Percentiles rank a stretch among this genome's conserved stretches.
These are phyloP conservation scores for Hymenoscyphus infarciens DNA, from an alignment of 2,329 filamentous ascomycete genomes.

Conservation along the genomic window DNA sequence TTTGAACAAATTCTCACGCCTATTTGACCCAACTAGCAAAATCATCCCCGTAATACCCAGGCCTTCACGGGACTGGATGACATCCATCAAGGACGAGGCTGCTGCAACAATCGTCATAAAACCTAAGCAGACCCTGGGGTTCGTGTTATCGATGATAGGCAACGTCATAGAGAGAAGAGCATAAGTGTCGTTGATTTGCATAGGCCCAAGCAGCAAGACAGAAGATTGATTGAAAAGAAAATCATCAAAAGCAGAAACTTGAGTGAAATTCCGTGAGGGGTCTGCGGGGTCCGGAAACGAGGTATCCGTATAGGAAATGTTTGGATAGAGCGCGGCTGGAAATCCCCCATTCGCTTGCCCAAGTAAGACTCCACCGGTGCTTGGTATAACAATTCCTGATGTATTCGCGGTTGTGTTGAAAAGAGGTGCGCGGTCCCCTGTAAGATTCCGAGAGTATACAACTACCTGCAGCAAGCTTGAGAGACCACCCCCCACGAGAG, in stretches of 20 bases:
- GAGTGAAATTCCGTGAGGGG: slow-evolving; percentile 23
- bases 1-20: slow-evolving; percentile 62
- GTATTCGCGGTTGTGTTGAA: slow-evolving; percentile 59
- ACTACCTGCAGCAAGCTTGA: slow-evolving; percentile 63
- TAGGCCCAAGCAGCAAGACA: slow-evolving; percentile 72
- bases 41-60: slow-evolving; percentile 67
- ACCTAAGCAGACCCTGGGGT: slow-evolving; percentile 63
- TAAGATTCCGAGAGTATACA: slow-evolving; percentile 68
- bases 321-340: slow-evolving; percentile 71
- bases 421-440: slow-evolving; percentile 52
- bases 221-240: slow-evolving; percentile 42
- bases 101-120: slow-evolving; percentile 81
- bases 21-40: slow-evolving; percentile 65
- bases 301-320: slow-evolving; percentile 58
- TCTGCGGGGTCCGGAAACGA: slow-evolving; percentile 28
- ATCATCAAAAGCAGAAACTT: slow-evolving; percentile 29
- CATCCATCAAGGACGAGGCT: slow-evolving; percentile 58
- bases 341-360: slow-evolving; percentile 61
- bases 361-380: slow-evolving; percentile 50
- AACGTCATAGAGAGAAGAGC: slow-evolving; percentile 78
- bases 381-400: slow-evolving; percentile 57
- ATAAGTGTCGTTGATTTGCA: slow-evolving; percentile 60
- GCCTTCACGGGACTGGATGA: slow-evolving; percentile 64
- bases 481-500: slow-evolving; percentile 55
- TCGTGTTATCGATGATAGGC: slow-evolving; percentile 68